Conservation (phyloP, 2,329 filamentous ascomycete genomes). For the Sclerotinia borealis region DNA sequence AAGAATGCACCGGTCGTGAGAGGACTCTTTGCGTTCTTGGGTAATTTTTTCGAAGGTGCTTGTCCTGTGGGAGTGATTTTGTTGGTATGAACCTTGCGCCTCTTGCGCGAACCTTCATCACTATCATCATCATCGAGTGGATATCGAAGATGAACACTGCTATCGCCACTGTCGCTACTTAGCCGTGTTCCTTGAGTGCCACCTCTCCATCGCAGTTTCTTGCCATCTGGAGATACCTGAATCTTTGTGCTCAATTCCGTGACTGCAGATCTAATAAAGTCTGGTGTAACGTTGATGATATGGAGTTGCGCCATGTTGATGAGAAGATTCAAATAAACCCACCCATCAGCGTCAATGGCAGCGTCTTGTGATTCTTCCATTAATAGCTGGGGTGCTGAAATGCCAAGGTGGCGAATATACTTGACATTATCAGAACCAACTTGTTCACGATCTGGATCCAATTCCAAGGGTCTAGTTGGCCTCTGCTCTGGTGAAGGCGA, state of each 20-base stretch:
- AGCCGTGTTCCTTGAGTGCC: conserved; percentile 58
- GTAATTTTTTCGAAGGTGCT: not conserved
- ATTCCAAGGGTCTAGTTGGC: conserved; percentile 67
- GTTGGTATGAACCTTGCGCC: conserved; percentile 22
- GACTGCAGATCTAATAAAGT: conserved; percentile 70
- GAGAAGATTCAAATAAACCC: conserved; percentile 77
- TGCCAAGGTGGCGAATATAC: conserved; percentile 69
- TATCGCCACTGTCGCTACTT: conserved; percentile 56
- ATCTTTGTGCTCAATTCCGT: conserved; percentile 66
- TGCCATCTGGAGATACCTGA: conserved; percentile 69
- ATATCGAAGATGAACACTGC: conserved; percentile 42
- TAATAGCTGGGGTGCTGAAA: conserved; percentile 52
- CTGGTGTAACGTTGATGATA: conserved; percentile 73
- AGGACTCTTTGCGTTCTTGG: conserved; percentile 23
- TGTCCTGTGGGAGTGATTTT: conserved; percentile 10
- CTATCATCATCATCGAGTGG: conserved; percentile 22
- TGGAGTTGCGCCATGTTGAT: conserved; percentile 79
- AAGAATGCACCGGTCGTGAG: conserved; percentile 47
- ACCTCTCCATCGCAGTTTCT: conserved; percentile 75
- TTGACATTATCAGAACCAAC: conserved; percentile 71
- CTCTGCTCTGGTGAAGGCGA: conserved; percentile 57
- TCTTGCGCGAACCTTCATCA: conserved; percentile 22
- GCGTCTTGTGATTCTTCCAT: conserved; percentile 44
- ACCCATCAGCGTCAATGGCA: conserved; percentile 61
- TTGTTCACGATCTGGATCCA: conserved; percentile 73